These are phyloP conservation scores for Tetrahymena thermophila DNA, from an alignment of 73 alveolate genomes.

Conservation along the genomic window DNA sequence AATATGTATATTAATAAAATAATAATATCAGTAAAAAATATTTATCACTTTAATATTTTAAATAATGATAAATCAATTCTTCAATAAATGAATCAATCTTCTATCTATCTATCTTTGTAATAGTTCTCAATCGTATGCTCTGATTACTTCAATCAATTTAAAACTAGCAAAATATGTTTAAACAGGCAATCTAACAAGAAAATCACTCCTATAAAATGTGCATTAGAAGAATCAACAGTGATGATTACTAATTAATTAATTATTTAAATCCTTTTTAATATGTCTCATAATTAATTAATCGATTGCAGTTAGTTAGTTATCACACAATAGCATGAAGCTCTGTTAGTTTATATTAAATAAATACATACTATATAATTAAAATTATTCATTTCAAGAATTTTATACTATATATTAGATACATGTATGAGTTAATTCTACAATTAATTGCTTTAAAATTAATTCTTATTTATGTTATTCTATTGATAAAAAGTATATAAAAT, in stretches of 20 bases:
- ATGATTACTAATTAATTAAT: too few relatives aligned
- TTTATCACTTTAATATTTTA: neutral
- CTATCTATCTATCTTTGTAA: neutral
- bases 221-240: too few relatives aligned
- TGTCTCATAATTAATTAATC: neutral
- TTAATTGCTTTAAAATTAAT: too few relatives aligned
- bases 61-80: neutral
- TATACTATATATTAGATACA: neutral
- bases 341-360: too few relatives aligned
- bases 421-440: neutral
- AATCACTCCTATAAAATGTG: neutral
- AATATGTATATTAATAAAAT: neutral
- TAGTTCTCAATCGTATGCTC: neutral
- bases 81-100: neutral
- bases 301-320: too few relatives aligned
- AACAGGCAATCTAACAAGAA: neutral
- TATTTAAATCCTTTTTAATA: neutral
- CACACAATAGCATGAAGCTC: neutral
- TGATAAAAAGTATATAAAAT: too few relatives aligned
- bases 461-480: too few relatives aligned
- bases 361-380: neutral
- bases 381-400: neutral
- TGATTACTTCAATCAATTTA: neutral
- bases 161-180: too few relatives aligned
- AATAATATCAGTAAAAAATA: neutral